These are phyloP conservation scores for Candida sp. DNA, from an alignment of 1,139 yeast species.

Conservation along the genomic window DNA sequence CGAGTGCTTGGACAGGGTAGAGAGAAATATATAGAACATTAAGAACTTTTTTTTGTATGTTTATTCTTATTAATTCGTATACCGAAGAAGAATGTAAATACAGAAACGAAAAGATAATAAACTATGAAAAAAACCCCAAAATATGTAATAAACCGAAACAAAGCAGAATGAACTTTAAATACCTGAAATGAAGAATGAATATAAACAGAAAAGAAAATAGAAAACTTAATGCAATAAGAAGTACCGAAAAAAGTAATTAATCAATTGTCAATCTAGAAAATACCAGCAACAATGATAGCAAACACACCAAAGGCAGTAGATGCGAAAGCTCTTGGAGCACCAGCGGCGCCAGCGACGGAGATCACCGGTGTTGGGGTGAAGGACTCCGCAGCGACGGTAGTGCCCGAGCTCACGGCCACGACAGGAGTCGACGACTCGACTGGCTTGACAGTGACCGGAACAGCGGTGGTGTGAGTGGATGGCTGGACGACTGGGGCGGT, in stretches of 20 bases:
- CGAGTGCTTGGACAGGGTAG: conserved; percentile 33
- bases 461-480: conserved; percentile 1
- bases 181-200: neutral
- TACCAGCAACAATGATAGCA: conserved; percentile 4
- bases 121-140: neutral
- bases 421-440: conserved; percentile 17
- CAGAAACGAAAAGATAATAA: neutral
- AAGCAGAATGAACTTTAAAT: too few species aligned
- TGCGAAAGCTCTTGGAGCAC: conserved; percentile 18
- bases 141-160: neutral
- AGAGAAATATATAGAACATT: neutral
- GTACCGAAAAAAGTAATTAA: neutral
- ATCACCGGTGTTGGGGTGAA: conserved; percentile 4
- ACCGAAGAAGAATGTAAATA: neutral
- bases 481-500: conserved; percentile 4
- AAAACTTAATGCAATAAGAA: neutral
- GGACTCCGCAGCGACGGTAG: conserved; percentile 15
- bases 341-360: conserved; percentile 21
- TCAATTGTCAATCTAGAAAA: conserved; percentile 2
- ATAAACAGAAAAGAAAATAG: too few species aligned
- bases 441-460: conserved; percentile 6
- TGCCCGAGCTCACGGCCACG: conserved; percentile 19
- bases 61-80: neutral
- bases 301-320: conserved; percentile 9
- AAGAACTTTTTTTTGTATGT: neutral